phyloP scores from a whole-genome alignment of 768 basidiomycete genomes.

The Lentinula sp. region DNA sequence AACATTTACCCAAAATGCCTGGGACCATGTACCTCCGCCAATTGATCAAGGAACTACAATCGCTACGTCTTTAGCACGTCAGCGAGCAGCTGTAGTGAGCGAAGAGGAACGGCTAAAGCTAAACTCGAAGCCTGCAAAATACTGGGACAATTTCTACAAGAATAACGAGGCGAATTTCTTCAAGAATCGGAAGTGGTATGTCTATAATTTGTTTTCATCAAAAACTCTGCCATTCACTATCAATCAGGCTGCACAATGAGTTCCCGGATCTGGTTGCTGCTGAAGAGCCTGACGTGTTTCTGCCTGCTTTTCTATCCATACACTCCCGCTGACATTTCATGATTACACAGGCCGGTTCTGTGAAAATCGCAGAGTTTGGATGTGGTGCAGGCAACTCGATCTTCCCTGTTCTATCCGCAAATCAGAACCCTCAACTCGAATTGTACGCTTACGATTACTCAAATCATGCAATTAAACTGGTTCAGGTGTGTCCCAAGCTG shows the following conservation, averaged over 20 bases:
- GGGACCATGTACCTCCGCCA: slow-evolving; percentile 87
- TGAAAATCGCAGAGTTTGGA: slow-evolving; percentile 81
- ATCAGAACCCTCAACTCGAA: slow-evolving; percentile 70
- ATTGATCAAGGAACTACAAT: slow-evolving; percentile 77
- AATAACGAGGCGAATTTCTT: slow-evolving; percentile 86
- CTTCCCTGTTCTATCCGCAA: slow-evolving; percentile 81
- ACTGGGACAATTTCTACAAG: slow-evolving; percentile 92
- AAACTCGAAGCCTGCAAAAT: slow-evolving; percentile 65
- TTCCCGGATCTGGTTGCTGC: slow-evolving; percentile 83
- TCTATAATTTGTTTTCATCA: background rate
- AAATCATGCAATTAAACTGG: slow-evolving; percentile 79
- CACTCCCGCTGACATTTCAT: background rate
- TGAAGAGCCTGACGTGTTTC: slow-evolving; percentile 52
- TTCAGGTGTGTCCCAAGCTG: slow-evolving; percentile 48
- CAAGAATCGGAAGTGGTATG: slow-evolving; percentile 81
- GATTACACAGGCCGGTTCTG: slow-evolving; percentile 61
- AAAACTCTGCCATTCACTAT: background rate
- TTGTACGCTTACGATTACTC: slow-evolving; percentile 91
- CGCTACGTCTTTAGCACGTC: slow-evolving; percentile 59
- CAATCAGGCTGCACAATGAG: slow-evolving; percentile 72
- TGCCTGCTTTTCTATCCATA: slow-evolving; percentile 7
- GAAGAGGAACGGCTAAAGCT: slow-evolving; percentile 65
- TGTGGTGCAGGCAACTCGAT: slow-evolving; percentile 96
- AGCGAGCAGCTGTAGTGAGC: slow-evolving; percentile 68
- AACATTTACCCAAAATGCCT: slow-evolving; percentile 84